Evolutionary conservation across 331 rosid genomes (phyloP).

Genomic region (Erythrophleum ivorense): DNA sequence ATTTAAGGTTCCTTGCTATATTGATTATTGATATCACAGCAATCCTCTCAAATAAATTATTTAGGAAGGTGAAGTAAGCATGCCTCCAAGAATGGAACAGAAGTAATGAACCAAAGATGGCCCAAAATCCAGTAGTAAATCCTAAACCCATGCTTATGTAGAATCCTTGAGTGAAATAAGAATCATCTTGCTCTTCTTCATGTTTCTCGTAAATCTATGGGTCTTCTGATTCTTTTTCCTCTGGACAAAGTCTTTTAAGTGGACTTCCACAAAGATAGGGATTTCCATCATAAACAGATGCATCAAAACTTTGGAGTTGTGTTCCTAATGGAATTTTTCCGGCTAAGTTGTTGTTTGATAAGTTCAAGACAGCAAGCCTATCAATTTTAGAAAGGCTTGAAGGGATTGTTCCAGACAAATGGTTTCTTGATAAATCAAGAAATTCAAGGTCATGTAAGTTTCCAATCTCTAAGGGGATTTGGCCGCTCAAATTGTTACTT

Average conservation of each 20-base stretch:
- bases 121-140: not conserved
- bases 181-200: not conserved
- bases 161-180: not conserved
- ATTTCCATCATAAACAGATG: not conserved
- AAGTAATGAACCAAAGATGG: too few relatives aligned
- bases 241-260: not conserved
- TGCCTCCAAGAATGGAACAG: slow-evolving; percentile 9
- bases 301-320: not conserved
- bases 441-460: not conserved
- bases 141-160: slow-evolving; percentile 27
- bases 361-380: not conserved
- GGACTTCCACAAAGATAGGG: not conserved
- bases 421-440: not conserved
- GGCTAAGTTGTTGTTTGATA: not conserved
- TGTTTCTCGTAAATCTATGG: not conserved
- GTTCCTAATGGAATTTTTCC: not conserved
- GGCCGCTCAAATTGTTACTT: not conserved
- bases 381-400: not conserved
- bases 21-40: not conserved
- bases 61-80: not conserved
- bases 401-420: not conserved
- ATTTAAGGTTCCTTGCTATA: too few relatives aligned
- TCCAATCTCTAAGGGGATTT: not conserved
- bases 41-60: not conserved
- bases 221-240: not conserved